Evolutionary conservation across 1,139 yeast species (phyloP).

Genomic region (Chernovozyma sophiae-reginae): DNA sequence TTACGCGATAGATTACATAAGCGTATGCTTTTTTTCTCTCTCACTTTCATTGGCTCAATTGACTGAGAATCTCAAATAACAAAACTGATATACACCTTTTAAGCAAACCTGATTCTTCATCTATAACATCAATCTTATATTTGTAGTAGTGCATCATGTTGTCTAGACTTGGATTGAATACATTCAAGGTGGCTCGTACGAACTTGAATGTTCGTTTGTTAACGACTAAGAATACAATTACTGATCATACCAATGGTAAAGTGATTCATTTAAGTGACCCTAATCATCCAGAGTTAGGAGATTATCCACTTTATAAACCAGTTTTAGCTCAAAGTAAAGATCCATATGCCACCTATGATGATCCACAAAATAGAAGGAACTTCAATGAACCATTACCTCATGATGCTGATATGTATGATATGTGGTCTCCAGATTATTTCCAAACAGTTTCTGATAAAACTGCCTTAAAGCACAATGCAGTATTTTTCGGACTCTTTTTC

Average conservation of each 20-base stretch:
- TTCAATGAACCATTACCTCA: constrained; percentile 67
- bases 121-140: too few species aligned
- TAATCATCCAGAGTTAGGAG: constrained; percentile 41
- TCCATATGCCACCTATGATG: constrained; percentile 74
- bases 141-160: too few species aligned
- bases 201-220: constrained; percentile 19
- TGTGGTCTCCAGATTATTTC: constrained; percentile 85
- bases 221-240: constrained; percentile 37
- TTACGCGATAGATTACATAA: background rate
- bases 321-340: constrained; percentile 61
- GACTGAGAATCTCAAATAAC: too few species aligned
- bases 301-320: constrained; percentile 38
- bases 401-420: constrained; percentile 69
- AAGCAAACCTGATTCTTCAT: too few species aligned
- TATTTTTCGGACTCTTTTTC: constrained; percentile 54
- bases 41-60: constrained; percentile 7
- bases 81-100: too few species aligned
- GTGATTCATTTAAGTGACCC: constrained; percentile 44
- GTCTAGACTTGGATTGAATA: constrained; percentile 25
- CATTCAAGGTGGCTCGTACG: constrained; percentile 12
- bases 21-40: constrained; percentile 4
- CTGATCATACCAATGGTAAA: constrained; percentile 40
- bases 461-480: constrained; percentile 52
- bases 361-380: constrained; percentile 79
- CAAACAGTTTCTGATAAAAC: constrained; percentile 56